These are phyloP conservation scores for Lagerstroemia fauriei DNA, from an alignment of 441 rosid genomes.

Conservation along the genomic window DNA sequence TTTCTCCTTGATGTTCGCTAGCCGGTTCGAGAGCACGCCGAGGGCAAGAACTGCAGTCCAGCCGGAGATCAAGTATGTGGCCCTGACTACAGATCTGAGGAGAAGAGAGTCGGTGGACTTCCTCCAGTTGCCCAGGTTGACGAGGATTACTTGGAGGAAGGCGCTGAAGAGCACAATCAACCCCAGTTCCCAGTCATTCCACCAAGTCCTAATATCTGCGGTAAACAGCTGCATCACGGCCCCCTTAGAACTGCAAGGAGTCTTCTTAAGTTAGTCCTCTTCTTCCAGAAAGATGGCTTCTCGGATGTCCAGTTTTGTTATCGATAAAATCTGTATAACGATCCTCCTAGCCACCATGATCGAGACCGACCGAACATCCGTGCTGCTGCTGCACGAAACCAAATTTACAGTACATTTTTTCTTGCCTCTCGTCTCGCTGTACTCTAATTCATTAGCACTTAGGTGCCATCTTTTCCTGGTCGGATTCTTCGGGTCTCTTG, in stretches of 20 bases:
- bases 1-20: neutral
- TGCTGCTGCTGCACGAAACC: too few relatives aligned
- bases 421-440: too few relatives aligned
- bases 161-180: neutral
- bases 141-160: conserved; percentile 12
- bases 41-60: neutral
- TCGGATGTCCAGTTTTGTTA: too few relatives aligned
- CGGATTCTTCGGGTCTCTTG: too few relatives aligned
- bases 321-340: too few relatives aligned
- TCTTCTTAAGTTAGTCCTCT: neutral
- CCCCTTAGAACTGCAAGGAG: neutral
- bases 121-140: conserved; percentile 6
- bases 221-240: neutral
- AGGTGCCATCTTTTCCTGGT: too few relatives aligned
- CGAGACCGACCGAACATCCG: too few relatives aligned
- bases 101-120: neutral
- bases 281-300: too few relatives aligned
- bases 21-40: neutral
- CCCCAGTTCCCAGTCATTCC: conserved; percentile 11
- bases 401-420: too few relatives aligned
- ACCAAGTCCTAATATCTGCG: neutral
- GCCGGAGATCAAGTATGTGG: conserved; percentile 14
- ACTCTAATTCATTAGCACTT: too few relatives aligned
- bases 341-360: too few relatives aligned
- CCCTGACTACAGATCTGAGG: neutral